These are phyloP conservation scores for Macrophomina pseudophaseolina DNA, from an alignment of 2,329 filamentous ascomycete species.

Conservation along the genomic window DNA sequence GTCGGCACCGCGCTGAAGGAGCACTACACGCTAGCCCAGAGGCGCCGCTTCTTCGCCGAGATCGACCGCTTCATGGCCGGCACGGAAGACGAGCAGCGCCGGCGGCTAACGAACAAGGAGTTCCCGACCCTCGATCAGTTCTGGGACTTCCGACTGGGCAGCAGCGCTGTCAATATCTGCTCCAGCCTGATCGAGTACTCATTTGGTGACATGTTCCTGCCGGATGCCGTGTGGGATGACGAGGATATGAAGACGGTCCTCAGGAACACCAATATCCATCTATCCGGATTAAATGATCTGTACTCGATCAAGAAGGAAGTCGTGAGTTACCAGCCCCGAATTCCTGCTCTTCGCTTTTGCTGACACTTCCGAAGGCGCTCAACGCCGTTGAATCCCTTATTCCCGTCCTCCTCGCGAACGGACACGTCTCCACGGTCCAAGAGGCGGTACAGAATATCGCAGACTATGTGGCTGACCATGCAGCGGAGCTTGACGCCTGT, in stretches of 20 bases:
- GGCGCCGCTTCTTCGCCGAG: slow-evolving; percentile 9
- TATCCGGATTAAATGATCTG: slow-evolving; percentile 10
- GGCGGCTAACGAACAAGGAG: not conserved
- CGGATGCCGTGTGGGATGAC: slow-evolving; percentile 1
- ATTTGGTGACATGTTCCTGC: not conserved
- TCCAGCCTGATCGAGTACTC: slow-evolving; percentile 8
- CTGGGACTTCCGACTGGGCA: slow-evolving; percentile 18
- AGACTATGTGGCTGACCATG: not conserved
- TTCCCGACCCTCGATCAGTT: slow-evolving; percentile 7
- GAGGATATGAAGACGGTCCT: slow-evolving; percentile 1
- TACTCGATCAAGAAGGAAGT: slow-evolving; percentile 22
- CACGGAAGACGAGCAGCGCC: slow-evolving; percentile 18
- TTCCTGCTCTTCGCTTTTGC: not conserved
- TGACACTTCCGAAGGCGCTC: not conserved
- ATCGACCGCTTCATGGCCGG: slow-evolving; percentile 13
- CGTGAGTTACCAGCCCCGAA: not conserved
- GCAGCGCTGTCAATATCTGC: slow-evolving; percentile 14
- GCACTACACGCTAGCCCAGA: not conserved
- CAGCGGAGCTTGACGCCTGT: not conserved
- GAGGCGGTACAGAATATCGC: not conserved
- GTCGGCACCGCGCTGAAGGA: slow-evolving; percentile 2
- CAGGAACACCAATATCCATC: slow-evolving; percentile 15
- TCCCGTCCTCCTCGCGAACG: slow-evolving; percentile 12
- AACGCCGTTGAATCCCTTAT: not conserved
- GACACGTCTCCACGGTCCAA: not conserved